Conservation (phyloP, 1,139 yeast species). For the Meyerozyma sp. region DNA sequence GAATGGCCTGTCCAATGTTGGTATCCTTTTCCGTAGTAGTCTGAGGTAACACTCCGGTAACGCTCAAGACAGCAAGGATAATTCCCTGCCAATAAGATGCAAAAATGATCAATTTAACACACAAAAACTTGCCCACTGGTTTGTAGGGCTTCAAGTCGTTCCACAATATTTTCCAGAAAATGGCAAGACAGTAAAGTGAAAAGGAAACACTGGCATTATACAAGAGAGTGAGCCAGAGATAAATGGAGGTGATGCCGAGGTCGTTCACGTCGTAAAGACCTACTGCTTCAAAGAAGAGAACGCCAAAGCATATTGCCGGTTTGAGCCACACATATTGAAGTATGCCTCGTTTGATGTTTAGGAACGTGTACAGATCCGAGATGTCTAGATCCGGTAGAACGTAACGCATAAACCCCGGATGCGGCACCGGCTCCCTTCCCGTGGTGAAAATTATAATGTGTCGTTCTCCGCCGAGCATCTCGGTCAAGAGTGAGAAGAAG, state of each 20-base stretch:
- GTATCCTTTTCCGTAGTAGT: constrained; percentile 12
- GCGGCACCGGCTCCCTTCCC: constrained; percentile 68
- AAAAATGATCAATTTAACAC: constrained; percentile 89
- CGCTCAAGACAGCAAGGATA: constrained; percentile 54
- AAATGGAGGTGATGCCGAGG: constrained; percentile 45
- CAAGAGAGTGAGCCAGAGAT: constrained; percentile 61
- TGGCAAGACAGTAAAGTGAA: constrained; percentile 78
- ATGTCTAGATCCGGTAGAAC: constrained; percentile 64
- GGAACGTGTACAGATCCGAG: constrained; percentile 77
- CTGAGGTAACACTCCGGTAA: constrained; percentile 44
- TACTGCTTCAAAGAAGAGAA: constrained; percentile 45
- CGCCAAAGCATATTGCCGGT: constrained; percentile 64
- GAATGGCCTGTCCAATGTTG: constrained; percentile 55
- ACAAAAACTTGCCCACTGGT: constrained; percentile 88
- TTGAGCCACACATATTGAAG: constrained; percentile 94
- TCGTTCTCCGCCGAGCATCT: constrained; percentile 88
- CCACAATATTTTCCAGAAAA: constrained; percentile 88
- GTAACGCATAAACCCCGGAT: constrained; percentile 56
- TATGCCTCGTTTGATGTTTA: constrained; percentile 76
- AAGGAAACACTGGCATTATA: constrained; percentile 79
- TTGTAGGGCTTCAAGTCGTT: constrained; percentile 71
- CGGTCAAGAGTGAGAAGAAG: constrained; percentile 76
- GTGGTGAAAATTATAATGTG: constrained; percentile 69
- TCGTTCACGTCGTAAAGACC: constrained; percentile 50
- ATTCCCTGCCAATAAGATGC: constrained; percentile 98